phyloP scores from a whole-genome alignment of 257 asterid species.

The Coffea canephora region DNA sequence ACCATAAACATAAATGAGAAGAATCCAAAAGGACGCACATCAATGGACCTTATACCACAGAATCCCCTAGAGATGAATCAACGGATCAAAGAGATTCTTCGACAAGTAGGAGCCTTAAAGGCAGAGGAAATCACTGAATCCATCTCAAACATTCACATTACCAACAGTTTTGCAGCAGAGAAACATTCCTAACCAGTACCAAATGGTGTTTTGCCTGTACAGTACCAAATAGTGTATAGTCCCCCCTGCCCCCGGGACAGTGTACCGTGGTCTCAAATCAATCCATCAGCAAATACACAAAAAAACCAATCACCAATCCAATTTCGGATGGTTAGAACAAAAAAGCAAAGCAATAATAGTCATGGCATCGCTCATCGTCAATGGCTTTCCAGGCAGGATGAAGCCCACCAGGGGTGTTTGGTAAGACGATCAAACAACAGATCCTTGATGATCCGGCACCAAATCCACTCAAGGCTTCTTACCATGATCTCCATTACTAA shows the following conservation, averaged over 20 bases:
- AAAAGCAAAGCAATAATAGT: slow-evolving; percentile 27
- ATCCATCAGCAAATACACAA: not conserved
- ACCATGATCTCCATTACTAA: not conserved
- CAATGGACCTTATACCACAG: slow-evolving; percentile 33
- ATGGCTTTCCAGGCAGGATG: slow-evolving; percentile 34
- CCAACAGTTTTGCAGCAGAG: not conserved
- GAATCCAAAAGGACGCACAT: slow-evolving; percentile 29
- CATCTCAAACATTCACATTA: not conserved
- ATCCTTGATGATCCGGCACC: too few species aligned
- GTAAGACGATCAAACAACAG: slow-evolving; percentile 14
- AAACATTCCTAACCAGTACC: not conserved
- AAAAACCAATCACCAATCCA: not conserved
- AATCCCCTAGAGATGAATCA: slow-evolving; percentile 27
- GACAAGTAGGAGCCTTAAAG: slow-evolving; percentile 22
- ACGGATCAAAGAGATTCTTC: slow-evolving; percentile 30
- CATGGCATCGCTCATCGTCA: slow-evolving; percentile 31
- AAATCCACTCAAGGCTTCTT: too few species aligned
- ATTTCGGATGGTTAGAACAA: slow-evolving; percentile 14
- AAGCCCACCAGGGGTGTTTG: slow-evolving; percentile 32
- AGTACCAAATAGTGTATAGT: too few species aligned
- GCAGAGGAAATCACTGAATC: slow-evolving; percentile 1
- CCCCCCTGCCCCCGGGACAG: too few species aligned
- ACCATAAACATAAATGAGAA: slow-evolving; percentile 22
- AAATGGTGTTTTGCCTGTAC: not conserved
- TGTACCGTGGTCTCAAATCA: too few species aligned